Evolutionary conservation across 1,284 basidiomycete species (phyloP).

Genomic region (Cryptococcus sp.): DNA sequence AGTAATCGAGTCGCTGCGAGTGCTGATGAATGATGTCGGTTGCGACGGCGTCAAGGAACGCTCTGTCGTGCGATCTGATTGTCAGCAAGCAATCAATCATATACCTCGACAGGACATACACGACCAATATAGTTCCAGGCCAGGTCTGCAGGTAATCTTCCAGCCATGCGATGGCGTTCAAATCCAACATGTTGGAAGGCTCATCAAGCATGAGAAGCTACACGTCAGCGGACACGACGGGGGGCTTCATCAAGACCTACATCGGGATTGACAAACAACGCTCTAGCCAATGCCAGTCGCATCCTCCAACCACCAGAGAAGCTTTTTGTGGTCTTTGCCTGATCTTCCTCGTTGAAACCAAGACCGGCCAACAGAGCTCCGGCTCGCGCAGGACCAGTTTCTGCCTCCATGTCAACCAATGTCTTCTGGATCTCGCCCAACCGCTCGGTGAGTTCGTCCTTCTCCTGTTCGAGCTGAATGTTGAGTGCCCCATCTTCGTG

Average conservation of each 20-base stretch:
- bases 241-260: constrained; percentile 57
- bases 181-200: constrained; percentile 87
- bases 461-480: constrained; percentile 65
- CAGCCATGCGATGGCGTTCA: constrained; percentile 56
- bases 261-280: constrained; percentile 85
- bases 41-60: constrained; percentile 95
- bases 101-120: constrained; percentile 55
- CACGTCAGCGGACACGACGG: constrained; percentile 25
- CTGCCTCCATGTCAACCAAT: constrained; percentile 95
- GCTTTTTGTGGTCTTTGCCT: constrained; percentile 70
- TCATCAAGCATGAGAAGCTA: constrained; percentile 84
- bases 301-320: constrained; percentile 99
- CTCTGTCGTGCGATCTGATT: constrained; percentile 87
- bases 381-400: constrained; percentile 89
- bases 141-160: constrained; percentile 97
- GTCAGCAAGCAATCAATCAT: constrained; percentile 5
- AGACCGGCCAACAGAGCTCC: constrained; percentile 85
- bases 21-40: constrained; percentile 97
- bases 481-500: constrained; percentile 58
- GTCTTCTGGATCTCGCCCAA: constrained; percentile 89
- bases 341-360: constrained; percentile 86
- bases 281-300: constrained; percentile 93
- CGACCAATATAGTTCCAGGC: constrained; percentile 89
- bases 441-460: constrained; percentile 78
- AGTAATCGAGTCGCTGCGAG: constrained; percentile 86